These are phyloP conservation scores for Phytophthora cactorum DNA, from an alignment of 352 stramenopile genomes.

Conservation along the genomic window DNA sequence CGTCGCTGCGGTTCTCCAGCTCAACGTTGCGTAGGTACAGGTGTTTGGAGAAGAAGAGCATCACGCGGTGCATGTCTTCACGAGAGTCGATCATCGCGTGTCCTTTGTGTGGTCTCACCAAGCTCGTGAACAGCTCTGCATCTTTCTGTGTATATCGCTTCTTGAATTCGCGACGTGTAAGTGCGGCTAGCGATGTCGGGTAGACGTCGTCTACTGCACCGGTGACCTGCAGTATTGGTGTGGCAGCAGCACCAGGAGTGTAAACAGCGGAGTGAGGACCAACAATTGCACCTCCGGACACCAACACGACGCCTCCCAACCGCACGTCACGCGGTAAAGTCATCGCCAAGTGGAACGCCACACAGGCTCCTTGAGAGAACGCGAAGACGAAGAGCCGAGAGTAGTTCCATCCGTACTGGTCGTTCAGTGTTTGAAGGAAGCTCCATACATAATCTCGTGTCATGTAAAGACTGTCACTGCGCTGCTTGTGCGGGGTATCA, in stretches of 20 bases:
- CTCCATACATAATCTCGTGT: conserved; percentile 47
- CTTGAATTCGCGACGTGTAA: conserved; percentile 28
- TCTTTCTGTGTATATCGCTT: conserved; percentile 20
- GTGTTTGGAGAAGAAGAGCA: conserved; percentile 65
- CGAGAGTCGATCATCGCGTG: conserved; percentile 62
- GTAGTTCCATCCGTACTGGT: conserved; percentile 54
- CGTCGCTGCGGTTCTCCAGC: conserved; percentile 55
- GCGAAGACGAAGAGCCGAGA: conserved; percentile 68
- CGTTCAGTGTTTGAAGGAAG: conserved; percentile 56
- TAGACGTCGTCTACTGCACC: conserved; percentile 49
- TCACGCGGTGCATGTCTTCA: conserved; percentile 63
- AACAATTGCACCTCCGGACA: conserved; percentile 51
- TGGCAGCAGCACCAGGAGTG: conserved; percentile 30
- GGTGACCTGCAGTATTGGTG: conserved; percentile 53
- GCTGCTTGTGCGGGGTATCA: conserved; percentile 34
- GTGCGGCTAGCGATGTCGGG: conserved; percentile 35
- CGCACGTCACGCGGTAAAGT: conserved; percentile 38
- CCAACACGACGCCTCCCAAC: conserved; percentile 57
- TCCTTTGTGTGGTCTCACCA: conserved; percentile 34
- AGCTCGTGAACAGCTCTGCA: conserved; percentile 37
- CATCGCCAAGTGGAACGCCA: conserved; percentile 64
- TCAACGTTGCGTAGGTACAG: conserved; percentile 59
- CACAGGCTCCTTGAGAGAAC: conserved; percentile 70
- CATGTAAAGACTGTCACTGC: conserved; percentile 54
- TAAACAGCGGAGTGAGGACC: conserved; percentile 33